Evolutionary conservation across 768 basidiomycete genomes (phyloP).

Genomic region (Galerina marginata): DNA sequence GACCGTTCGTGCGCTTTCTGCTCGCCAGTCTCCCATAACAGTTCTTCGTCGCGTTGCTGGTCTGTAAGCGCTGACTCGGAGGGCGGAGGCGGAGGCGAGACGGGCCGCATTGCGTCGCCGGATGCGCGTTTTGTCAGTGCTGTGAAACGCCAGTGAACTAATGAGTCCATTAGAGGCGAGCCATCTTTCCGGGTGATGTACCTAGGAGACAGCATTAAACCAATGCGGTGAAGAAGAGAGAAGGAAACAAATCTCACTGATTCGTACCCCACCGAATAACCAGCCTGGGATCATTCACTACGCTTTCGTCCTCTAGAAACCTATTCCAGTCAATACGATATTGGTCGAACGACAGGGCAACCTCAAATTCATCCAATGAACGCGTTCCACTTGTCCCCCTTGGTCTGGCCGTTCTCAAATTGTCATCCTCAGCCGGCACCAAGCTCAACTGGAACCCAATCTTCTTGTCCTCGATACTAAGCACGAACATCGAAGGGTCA

Average conservation of each 20-base stretch:
- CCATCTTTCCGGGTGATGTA: conserved; percentile 81
- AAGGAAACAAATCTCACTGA: conserved; percentile 50
- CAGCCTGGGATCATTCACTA: conserved; percentile 67
- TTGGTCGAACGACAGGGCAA: conserved; percentile 58
- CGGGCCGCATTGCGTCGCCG: conserved; percentile 20
- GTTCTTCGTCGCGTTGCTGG: conserved; percentile 3
- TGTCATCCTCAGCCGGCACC: conserved; percentile 35
- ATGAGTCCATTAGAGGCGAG: conserved; percentile 76
- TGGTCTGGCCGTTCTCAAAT: conserved; percentile 25
- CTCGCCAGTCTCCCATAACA: conserved; percentile 2
- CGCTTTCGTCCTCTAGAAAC: conserved; percentile 67
- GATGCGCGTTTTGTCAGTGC: conserved; percentile 19
- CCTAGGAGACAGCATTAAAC: conserved; percentile 38
- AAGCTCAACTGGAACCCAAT: conserved; percentile 81
- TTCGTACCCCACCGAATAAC: conserved; percentile 76
- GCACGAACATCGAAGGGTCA: conserved; percentile 67
- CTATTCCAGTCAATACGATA: conserved; percentile 66
- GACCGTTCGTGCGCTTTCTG: conserved; percentile 18
- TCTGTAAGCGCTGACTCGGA: background rate
- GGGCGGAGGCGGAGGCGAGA: conserved; percentile 15
- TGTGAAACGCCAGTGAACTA: conserved; percentile 66
- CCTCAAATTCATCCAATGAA: conserved; percentile 52
- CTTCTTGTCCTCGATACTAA: conserved; percentile 63
- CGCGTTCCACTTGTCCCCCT: background rate
- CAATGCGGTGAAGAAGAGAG: background rate